Evolutionary conservation across 2,329 filamentous ascomycete genomes (phyloP).

Genomic region (Onygenales sp.): DNA sequence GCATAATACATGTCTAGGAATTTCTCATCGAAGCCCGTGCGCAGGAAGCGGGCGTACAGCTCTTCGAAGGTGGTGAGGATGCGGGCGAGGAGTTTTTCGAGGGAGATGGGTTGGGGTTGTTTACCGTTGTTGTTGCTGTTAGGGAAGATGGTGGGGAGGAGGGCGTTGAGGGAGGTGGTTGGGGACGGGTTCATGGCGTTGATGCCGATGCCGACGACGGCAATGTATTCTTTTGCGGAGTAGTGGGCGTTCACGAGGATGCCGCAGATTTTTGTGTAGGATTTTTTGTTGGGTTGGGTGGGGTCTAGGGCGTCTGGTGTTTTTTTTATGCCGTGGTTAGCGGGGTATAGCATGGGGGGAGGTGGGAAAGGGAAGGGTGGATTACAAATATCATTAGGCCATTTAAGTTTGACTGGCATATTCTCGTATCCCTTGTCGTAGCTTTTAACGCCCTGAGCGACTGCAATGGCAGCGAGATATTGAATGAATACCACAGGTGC

Average conservation of each 20-base stretch:
- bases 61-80: conserved; percentile 70
- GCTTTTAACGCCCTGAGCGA: conserved; percentile 69
- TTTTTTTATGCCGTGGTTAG: neutral
- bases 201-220: conserved; percentile 77
- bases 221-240: conserved; percentile 64
- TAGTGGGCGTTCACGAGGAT: conserved; percentile 88
- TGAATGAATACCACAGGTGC: conserved; percentile 88
- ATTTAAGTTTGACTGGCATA: conserved; percentile 80
- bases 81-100: conserved; percentile 72
- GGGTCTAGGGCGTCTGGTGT: conserved; percentile 56
- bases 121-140: conserved; percentile 25
- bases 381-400: conserved; percentile 90
- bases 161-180: conserved; percentile 73
- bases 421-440: conserved; percentile 69
- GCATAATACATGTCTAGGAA: conserved; percentile 71
- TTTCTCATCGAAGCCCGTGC: conserved; percentile 60
- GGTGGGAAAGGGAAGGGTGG: conserved; percentile 20
- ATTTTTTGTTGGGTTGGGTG: conserved; percentile 36
- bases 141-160: conserved; percentile 42
- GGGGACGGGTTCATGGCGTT: conserved; percentile 78
- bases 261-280: conserved; percentile 82
- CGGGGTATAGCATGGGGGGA: conserved; percentile 3
- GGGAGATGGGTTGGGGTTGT: conserved; percentile 48
- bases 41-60: conserved; percentile 65
- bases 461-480: conserved; percentile 81